Base-by-base conservation (phyloP, 1,139 yeast genomes). In the Diutina siamensis region DNA sequence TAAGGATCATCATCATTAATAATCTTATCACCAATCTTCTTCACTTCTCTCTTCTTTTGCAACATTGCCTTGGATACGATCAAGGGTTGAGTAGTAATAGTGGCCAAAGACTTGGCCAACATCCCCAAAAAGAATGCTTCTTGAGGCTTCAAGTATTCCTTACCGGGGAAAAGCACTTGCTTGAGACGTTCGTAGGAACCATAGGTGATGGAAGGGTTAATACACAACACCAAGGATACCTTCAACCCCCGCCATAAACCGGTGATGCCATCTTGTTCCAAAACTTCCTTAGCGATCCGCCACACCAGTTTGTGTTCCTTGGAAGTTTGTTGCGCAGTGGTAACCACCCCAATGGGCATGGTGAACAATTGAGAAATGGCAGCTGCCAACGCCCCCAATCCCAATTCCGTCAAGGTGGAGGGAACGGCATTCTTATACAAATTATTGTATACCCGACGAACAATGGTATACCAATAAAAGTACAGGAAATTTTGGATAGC, bases 191-290 rank as follows among this genome's bases (percentile, higher is more conserved):
- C 92, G 60, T 78, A 83, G 2, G 88, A 73, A 4, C 95, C 94
- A 60, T 85, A 87, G 4, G 95, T 86, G 58, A 86, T 86, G 40
- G 94, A 81, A 4, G 95, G 95, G 64, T 86, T 86, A 49, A 82
- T 69, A 35, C 94, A 86, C 46, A 86, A 72, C 4, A 86, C 84
- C 56, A 86, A 64, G 12, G 88, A 80, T 9, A 88, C 95, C 59
- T 86, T 80, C 51, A 86, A 72, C 0, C 95, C 95, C 53, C 80
- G 73, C 95, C 95, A 86, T 50, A 85, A 75, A 0, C 94, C 94
- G 15, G 74, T 61, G 42, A 80, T 51, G 4, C 94, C 89, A 54
- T 83, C 86, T 45, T 82, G 80, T n/a, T 66, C 66, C 47, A 77
- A 62, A 40, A 85, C 74, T 48, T 79, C 78, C 49, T 68, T 64